Base-by-base conservation (phyloP, 768 basidiomycete species). In the Mycena pura region DNA sequence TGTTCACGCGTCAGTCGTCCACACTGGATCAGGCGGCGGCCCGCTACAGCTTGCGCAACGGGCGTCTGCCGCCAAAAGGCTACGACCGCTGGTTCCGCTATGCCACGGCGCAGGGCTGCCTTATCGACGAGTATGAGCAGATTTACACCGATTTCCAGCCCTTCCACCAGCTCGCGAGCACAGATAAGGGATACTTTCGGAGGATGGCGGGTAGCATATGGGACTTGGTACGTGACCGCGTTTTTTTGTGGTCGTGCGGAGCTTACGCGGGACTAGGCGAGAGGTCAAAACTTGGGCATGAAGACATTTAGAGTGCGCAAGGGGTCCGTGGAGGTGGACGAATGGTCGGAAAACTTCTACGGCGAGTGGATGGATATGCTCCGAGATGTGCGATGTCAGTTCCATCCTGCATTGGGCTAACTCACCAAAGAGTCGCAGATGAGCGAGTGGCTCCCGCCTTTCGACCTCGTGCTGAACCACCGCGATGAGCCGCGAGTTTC, bases 401-500 rank as follows among this genome's bases (percentile, higher is more conserved):
- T 24, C 22, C n/a, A n/a, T 19, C 4, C 6, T 14, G n/a, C n/a
- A n/a, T 19, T 22, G 24, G 34, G 5, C 3, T 21, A 8, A 22
- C n/a, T n/a, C n/a, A 14, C 13, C 3, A 6, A 3, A 17, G 9
- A 34, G 34, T 6, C 5, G 2, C 29, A 60, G 58, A 22, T 60
- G 17, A 46, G 32, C 32, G 10, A 51, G 9, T 50, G 28, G 7
- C 38, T 67, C 24, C 65, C 62, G 3, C 49, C 51, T 34, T 11
- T 62, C 28, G 59, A 57, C 17, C 9, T 67, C 11, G 19, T 67
- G 57, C 62, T 43, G 60, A 75, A 53, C 43, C 49, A 65, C 69
- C 27, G 69, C 57, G 41, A 69, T 70, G 48, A 77, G 60, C 67
- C 66, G 21, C 62, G 66, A 15, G 63, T 67, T 14, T 58, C 48